phyloP scores from a whole-genome alignment of 148 eudicot genomes.

The Rheum nobile region DNA sequence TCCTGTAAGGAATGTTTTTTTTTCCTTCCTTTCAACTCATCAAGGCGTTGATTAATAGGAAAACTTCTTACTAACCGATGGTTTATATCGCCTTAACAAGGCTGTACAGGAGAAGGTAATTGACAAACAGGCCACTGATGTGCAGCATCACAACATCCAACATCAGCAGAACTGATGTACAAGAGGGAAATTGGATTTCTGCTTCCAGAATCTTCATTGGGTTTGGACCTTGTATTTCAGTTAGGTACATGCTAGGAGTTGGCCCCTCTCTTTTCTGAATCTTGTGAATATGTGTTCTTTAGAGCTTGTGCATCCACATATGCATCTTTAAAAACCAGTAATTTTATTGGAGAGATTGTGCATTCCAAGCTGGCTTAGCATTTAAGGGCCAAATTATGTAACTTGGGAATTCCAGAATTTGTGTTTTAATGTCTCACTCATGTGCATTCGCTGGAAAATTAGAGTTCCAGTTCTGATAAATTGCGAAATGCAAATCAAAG shows the following conservation, averaged over 20 bases:
- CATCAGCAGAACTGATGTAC: constrained; percentile 10
- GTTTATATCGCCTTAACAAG: constrained; percentile 16
- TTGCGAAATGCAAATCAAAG: not conserved
- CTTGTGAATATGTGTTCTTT: constrained; percentile 2
- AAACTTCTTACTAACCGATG: not conserved
- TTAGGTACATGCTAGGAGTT: not conserved
- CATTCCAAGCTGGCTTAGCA: not conserved
- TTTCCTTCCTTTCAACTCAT: not conserved
- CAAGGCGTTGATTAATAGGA: not conserved
- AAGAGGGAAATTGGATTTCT: not conserved
- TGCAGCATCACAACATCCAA: constrained; percentile 19
- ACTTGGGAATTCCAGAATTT: too few species aligned
- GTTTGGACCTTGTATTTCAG: not conserved
- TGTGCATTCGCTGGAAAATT: too few species aligned
- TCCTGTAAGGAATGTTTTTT: not conserved
- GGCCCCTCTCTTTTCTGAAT: not conserved
- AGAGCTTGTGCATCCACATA: not conserved
- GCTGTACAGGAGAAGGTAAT: constrained; percentile 68
- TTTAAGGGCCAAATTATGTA: not conserved
- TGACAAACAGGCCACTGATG: constrained; percentile 28
- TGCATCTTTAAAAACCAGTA: not conserved
- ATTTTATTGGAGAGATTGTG: not conserved
- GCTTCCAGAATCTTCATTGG: not conserved
- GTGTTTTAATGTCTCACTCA: too few species aligned
- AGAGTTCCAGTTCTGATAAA: not conserved